Evolutionary conservation across 2,329 filamentous ascomycete genomes (phyloP), one percentile per base, ranked within the genome.

Genomic region (Lecanicillium sp.): DNA sequence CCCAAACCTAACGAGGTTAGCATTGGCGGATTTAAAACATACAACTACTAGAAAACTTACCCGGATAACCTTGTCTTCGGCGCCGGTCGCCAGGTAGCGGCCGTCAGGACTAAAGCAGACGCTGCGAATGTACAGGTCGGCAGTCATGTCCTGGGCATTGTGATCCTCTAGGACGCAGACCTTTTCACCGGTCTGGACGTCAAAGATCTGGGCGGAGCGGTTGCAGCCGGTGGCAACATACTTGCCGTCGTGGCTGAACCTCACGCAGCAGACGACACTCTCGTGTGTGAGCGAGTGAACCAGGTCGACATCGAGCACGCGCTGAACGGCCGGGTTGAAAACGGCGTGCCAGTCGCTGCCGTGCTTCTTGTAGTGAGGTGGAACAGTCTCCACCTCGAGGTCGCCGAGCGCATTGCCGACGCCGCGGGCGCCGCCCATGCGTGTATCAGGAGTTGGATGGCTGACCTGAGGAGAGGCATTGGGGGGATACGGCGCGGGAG

Each of bases 61-160:
- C 53, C 92, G 75, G 57, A 98, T 96, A 54, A 95, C 76, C 68
- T 95, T 96, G 64, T 98, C 92, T 60, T 98, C 92, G 2, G 92
- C 92, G 57, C 92, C 92, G 13, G 92, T 98, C 4, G 92, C 92
- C 25, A 98, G 75, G 52, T 87, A 95, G 55, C 84, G 83, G 44
- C 92, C 90, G 59, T 96, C 89, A 11, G 92, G 92, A 57, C 90
- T 96, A 72, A 98, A 98, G 71, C 92, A 98, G 39, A 98, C 92
- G 54, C 90, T 96, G 51, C 92, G 74, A 52, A 98, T 98, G 62
- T 96, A 98, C 22, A 98, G 71, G 63, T 98, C 92, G 19, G 90
- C 89, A 39, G 85, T 82, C 51, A 89, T 80, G 49, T 94, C 87
- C 9, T 53, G 49, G 33, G 88, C 85, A 33, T 74, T 83, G 51